These are phyloP conservation scores for Erucastrum elatum DNA, from an alignment of 345 rosid genomes.

Conservation along the genomic window DNA sequence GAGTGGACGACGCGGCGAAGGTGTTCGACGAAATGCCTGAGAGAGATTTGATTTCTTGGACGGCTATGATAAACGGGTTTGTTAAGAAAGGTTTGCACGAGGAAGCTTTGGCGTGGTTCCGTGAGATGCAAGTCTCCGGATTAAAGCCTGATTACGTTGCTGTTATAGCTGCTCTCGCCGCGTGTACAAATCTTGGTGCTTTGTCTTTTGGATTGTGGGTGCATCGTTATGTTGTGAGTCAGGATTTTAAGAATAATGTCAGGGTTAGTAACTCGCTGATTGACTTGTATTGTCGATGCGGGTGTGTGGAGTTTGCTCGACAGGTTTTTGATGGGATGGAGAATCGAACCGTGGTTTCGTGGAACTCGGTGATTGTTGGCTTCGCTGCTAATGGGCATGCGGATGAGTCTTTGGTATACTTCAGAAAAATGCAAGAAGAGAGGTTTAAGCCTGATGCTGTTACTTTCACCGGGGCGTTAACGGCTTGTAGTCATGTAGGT, in stretches of 20 bases:
- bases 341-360: constrained; percentile 62
- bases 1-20: constrained; percentile 43
- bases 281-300: constrained; percentile 76
- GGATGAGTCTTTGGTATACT: constrained; percentile 55
- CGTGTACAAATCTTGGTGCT: constrained; percentile 60
- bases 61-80: constrained; percentile 72
- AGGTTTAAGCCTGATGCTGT: constrained; percentile 68
- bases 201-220: constrained; percentile 60
- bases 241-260: constrained; percentile 48
- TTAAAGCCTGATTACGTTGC: constrained; percentile 61
- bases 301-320: constrained; percentile 62
- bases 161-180: constrained; percentile 58
- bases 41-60: constrained; percentile 66
- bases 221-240: constrained; percentile 50
- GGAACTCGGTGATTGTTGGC: constrained; percentile 75
- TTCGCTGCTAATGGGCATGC: constrained; percentile 62
- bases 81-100: constrained; percentile 48
- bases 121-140: constrained; percentile 61
- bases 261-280: constrained; percentile 62
- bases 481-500: constrained; percentile 77
- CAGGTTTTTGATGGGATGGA: constrained; percentile 61
- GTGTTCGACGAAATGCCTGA: constrained; percentile 66
- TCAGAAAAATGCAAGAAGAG: constrained; percentile 54
- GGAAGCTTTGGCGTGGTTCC: constrained; percentile 61
- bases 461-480: constrained; percentile 66